Percentiles rank a stretch among this genome's conserved stretches.
Conservation (phyloP, 2,329 filamentous ascomycete species). For the Penicillium sp. region DNA sequence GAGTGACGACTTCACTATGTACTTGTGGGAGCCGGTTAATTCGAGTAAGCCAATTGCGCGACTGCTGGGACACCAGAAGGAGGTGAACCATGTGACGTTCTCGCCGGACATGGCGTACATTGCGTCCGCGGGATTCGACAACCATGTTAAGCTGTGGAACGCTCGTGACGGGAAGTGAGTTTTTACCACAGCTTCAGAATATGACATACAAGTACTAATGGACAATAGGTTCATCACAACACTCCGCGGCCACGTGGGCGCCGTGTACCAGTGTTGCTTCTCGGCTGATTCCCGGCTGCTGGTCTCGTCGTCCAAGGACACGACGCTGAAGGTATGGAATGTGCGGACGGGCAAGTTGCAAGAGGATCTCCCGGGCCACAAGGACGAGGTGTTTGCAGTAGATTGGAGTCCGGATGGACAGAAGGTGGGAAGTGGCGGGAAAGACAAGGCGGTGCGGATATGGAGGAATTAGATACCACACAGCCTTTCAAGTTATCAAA, state of each 20-base stretch:
- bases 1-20: constrained; percentile 93
- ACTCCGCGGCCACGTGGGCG: constrained; percentile 76
- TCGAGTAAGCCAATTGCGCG: constrained; percentile 75
- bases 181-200: constrained; percentile 36
- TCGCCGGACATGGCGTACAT: constrained; percentile 82
- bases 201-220: no score
- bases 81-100: constrained; percentile 91
- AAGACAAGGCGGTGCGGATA: constrained; percentile 67
- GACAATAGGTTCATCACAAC: constrained; percentile 84
- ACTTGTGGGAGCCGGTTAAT: constrained; percentile 75
- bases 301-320: constrained; percentile 82
- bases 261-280: constrained; percentile 88
- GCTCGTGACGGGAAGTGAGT: constrained; percentile 56
- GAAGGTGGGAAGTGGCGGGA: constrained; percentile 84
- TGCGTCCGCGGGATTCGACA: constrained; percentile 84
- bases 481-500: no score
- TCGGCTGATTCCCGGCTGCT: constrained; percentile 83
- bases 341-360: constrained; percentile 74
- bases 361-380: constrained; percentile 76
- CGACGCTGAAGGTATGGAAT: constrained; percentile 90
- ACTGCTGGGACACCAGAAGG: constrained; percentile 88
- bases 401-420: constrained; percentile 92
- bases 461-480: constrained; percentile 52
- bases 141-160: constrained; percentile 88
- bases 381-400: constrained; percentile 86